These are phyloP conservation scores for Chloranthus sessilifolius DNA, from an alignment of 164 flowering plant genomes.

Conservation along the genomic window DNA sequence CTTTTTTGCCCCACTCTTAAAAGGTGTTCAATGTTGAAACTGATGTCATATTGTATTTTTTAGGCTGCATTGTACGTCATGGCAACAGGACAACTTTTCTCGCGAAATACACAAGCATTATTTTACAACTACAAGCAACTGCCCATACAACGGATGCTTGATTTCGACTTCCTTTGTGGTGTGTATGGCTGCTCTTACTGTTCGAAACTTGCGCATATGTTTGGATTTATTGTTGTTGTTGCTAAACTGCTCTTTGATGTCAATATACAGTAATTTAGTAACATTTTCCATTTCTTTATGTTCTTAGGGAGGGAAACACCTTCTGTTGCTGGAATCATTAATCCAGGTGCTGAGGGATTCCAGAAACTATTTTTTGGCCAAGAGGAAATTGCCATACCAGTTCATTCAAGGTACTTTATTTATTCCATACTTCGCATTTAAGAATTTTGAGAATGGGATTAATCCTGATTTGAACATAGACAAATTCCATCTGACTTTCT, in stretches of 20 bases:
- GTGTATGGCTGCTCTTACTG: constrained; percentile 15
- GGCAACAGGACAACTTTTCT: constrained; percentile 90
- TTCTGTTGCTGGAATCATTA: constrained; percentile 87
- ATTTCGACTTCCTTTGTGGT: constrained; percentile 96
- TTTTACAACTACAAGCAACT: constrained; percentile 93
- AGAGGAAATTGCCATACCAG: constrained; percentile 95
- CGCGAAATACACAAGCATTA: constrained; percentile 81
- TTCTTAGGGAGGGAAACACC: constrained; percentile 89
- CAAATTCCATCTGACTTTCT: too few species aligned
- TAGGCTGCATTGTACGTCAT: constrained; percentile 36
- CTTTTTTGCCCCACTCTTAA: too few species aligned
- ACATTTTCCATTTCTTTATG: constrained; percentile 4
- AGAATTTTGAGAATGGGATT: too few species aligned
- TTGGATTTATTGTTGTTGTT: background rate
- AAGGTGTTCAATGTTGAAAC: too few species aligned
- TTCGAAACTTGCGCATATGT: too few species aligned
- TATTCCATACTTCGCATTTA: too few species aligned
- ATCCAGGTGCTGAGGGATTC: constrained; percentile 89
- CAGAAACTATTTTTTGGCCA: constrained; percentile 95
- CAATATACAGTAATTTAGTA: background rate
- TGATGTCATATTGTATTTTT: background rate
- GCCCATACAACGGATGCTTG: constrained; percentile 95
- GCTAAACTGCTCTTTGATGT: background rate
- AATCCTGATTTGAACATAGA: too few species aligned
- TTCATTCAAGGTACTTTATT: constrained; percentile 86